phyloP scores from a whole-genome alignment of 495 filamentous ascomycete genomes.

The Staphylotrichum tortipilum region DNA sequence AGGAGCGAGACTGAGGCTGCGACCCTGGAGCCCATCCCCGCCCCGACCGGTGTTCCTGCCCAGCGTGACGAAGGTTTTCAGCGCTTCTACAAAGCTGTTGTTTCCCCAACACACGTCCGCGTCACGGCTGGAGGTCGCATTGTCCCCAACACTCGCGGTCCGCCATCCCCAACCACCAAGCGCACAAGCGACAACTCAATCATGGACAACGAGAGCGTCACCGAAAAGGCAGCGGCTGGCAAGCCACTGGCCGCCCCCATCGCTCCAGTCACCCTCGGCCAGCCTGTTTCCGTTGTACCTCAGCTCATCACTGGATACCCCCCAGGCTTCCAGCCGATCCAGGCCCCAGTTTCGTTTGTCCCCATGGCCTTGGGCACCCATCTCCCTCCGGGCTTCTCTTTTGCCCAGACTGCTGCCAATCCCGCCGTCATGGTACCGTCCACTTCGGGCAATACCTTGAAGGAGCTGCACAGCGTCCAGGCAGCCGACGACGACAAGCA shows the following conservation, averaged over 20 bases:
- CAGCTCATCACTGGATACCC: conserved; percentile 22
- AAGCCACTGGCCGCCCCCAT: conserved; percentile 11
- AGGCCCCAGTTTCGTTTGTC: conserved; percentile 21
- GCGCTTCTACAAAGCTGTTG: conserved; percentile 47
- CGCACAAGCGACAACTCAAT: conserved; percentile 27
- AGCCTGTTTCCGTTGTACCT: conserved; percentile 15
- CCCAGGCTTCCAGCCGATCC: conserved; percentile 21
- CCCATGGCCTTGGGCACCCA: conserved; percentile 25
- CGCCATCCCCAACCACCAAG: conserved; percentile 36
- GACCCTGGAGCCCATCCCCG: conserved; percentile 34
- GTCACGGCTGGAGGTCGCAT: conserved; percentile 49
- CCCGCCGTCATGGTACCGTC: conserved; percentile 4
- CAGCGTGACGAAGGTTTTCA: conserved; percentile 48
- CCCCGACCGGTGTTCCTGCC: conserved; percentile 34
- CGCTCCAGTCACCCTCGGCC: conserved; percentile 7
- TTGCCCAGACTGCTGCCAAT: conserved; percentile 11
- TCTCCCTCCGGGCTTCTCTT: conserved; percentile 17
- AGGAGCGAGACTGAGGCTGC: conserved; percentile 29
- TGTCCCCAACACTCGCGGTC: conserved; percentile 47
- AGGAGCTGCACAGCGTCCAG: conserved; percentile 22
- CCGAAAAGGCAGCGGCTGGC: conserved; percentile 13
- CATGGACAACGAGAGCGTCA: conserved; percentile 7
- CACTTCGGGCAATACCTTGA: conserved; percentile 5
- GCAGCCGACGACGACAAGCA: conserved; percentile 24
- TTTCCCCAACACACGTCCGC: conserved; percentile 46